phyloP scores from a whole-genome alignment of 495 filamentous ascomycete genomes.

The Penicillium pancosmium region DNA sequence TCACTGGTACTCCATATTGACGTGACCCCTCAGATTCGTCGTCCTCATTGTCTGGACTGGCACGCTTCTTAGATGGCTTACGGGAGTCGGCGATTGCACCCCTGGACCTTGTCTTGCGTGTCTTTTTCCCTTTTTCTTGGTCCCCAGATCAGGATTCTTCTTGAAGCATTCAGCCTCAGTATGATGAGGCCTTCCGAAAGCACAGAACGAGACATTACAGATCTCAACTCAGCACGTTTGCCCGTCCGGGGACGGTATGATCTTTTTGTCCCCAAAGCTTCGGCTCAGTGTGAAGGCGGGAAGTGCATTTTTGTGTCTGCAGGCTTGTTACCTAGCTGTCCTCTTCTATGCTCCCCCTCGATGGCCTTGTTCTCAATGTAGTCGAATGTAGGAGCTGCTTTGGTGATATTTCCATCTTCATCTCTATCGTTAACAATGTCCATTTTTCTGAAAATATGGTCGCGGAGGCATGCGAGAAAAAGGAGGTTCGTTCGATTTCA shows the following conservation, averaged over 20 bases:
- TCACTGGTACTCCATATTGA: no score
- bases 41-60: no score
- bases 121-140: conserved; percentile 4
- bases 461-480: conserved; percentile 15
- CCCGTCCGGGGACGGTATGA: conserved; percentile 13
- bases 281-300: conserved; percentile 12
- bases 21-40: no score
- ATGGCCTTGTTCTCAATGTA: conserved; percentile 22
- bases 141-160: conserved; percentile 11
- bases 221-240: conserved; percentile 17
- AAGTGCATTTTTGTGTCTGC: conserved; percentile 12
- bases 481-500: conserved; percentile 20
- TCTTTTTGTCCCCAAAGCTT: conserved; percentile 7
- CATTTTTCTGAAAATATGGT: conserved; percentile 18
- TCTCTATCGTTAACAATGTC: conserved; percentile 19
- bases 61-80: no score
- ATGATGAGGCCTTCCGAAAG: conserved; percentile 16
- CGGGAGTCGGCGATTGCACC: no score
- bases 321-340: conserved; percentile 14
- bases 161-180: conserved; percentile 12
- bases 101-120: conserved; percentile 8
- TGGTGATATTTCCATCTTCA: conserved; percentile 13
- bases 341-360: conserved; percentile 21
- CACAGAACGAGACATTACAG: conserved; percentile 12
- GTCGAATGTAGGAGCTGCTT: conserved; percentile 19